Evolutionary conservation across 2,329 filamentous ascomycete genomes (phyloP).

Genomic region (Diaporthe vexans): DNA sequence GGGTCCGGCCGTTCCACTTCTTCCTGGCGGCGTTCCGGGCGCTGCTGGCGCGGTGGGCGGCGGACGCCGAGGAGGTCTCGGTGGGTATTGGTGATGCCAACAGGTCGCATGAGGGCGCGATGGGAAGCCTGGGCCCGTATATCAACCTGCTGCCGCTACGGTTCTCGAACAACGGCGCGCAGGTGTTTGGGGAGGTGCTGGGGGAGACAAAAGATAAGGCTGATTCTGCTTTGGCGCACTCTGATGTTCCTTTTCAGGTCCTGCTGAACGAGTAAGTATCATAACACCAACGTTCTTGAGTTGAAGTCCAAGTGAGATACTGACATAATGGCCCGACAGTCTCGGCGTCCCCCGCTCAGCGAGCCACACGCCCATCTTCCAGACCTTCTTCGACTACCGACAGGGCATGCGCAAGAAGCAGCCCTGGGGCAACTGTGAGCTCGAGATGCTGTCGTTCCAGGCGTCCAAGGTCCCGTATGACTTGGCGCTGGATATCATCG

Average conservation of each 20-base stretch:
- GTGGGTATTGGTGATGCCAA: constrained; percentile 65
- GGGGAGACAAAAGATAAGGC: constrained; percentile 43
- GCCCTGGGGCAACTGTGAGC: constrained; percentile 6
- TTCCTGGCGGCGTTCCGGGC: constrained; percentile 47
- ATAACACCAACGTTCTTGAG: too few relatives aligned
- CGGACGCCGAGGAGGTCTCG: constrained; percentile 52
- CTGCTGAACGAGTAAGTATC: constrained; percentile 53
- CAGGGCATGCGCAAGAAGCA: constrained; percentile 1
- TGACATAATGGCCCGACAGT: neutral
- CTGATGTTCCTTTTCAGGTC: constrained; percentile 62
- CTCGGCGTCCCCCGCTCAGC: constrained; percentile 56
- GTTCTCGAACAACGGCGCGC: constrained; percentile 47
- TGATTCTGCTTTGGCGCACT: constrained; percentile 56
- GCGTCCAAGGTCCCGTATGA: constrained; percentile 3
- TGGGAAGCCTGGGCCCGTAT: constrained; percentile 58
- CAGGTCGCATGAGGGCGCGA: constrained; percentile 51
- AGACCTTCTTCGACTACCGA: constrained; percentile 55
- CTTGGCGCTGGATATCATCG: constrained; percentile 9
- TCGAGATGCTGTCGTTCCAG: neutral
- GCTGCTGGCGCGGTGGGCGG: constrained; percentile 26
- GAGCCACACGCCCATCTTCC: constrained; percentile 61
- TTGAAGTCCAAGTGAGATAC: neutral
- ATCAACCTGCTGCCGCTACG: constrained; percentile 64
- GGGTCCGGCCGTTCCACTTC: constrained; percentile 57
- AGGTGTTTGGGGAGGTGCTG: constrained; percentile 50